A percentile compares a stretch with the other conserved stretches of the same genome.
These are phyloP conservation scores for Tubosaeta sp. DNA, from an alignment of 768 basidiomycete genomes.

Conservation along the genomic window DNA sequence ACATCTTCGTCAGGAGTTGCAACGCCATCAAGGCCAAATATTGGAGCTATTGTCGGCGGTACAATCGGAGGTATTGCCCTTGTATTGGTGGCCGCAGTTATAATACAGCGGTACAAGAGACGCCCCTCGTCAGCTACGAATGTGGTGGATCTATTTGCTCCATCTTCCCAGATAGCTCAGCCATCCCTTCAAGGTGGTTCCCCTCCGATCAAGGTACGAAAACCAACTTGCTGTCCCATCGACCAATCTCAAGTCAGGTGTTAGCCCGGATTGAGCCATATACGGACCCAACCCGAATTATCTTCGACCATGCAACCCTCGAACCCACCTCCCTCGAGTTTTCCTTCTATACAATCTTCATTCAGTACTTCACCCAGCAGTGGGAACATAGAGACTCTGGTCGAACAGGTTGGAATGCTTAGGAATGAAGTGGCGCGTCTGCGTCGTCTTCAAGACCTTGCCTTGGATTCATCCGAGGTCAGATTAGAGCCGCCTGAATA, in stretches of 20 bases:
- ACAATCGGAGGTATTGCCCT: slow-evolving; percentile 1
- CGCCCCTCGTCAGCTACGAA: background rate
- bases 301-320: background rate
- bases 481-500: background rate
- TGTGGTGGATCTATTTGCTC: no score
- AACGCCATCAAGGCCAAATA: background rate
- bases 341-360: background rate
- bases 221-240: background rate
- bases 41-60: slow-evolving; percentile 2
- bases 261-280: background rate
- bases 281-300: background rate
- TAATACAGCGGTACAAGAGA: slow-evolving; percentile 3
- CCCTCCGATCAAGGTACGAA: background rate
- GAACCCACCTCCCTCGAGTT: background rate
- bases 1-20: no score
- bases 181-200: background rate
- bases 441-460: background rate
- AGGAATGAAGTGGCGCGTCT: slow-evolving; percentile 12
- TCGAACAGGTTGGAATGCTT: background rate
- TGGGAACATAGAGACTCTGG: background rate
- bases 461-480: background rate
- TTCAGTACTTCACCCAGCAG: no score
- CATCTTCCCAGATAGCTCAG: background rate
- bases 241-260: background rate
- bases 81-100: background rate